Base-by-base conservation (phyloP, 805 yeast species). In the Sugiyamaella lignohabitans region DNA sequence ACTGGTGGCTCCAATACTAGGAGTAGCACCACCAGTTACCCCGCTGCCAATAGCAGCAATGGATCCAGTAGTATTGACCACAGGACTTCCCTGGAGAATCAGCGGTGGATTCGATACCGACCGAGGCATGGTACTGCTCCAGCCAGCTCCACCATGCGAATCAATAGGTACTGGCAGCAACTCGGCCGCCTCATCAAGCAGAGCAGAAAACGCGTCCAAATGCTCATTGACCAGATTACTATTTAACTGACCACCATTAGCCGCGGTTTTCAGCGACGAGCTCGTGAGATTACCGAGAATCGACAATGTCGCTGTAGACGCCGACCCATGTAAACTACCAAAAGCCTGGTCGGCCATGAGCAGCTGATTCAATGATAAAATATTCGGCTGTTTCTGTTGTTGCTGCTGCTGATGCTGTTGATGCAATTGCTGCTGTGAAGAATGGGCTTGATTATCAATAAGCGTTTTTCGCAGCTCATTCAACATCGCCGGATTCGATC, bases 401-500 rank as follows among this genome's bases (percentile, higher is more conserved):
- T 14, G 11, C 14, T 14, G 8, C 32, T 8, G 8, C 32, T 27
- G 29, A 43, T 45, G 23, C n/a, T n/a, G n/a, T n/a, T n/a, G n/a
- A n/a, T n/a, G n/a, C n/a, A n/a, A n/a, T n/a, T n/a, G n/a, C n/a
- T n/a, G n/a, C n/a, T n/a, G n/a, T n/a, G n/a, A 32, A 34, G 40
- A 46, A 36, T 40, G 40, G 22, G 45, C 6, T 18, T 10, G 38
- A 35, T 35, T 35, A 14, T 10, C 20, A 35, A 10, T 35, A 5
- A 35, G 11, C 6, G 20, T 35, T 11, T 35, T 10, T 18, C 20
- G 5, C 6, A 35, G 18, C 18, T 35, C 38, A 17, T 40, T 34
- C 24, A 46, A 23, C 51, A 52, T 23, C 34, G 40, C 43, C 0
- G 89, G 88, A 45, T 84, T 68, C 34, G 80, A 83, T 43, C 81